These are phyloP conservation scores for Shiraia sp. DNA, from an alignment of 2,329 filamentous ascomycete genomes.

Conservation along the genomic window DNA sequence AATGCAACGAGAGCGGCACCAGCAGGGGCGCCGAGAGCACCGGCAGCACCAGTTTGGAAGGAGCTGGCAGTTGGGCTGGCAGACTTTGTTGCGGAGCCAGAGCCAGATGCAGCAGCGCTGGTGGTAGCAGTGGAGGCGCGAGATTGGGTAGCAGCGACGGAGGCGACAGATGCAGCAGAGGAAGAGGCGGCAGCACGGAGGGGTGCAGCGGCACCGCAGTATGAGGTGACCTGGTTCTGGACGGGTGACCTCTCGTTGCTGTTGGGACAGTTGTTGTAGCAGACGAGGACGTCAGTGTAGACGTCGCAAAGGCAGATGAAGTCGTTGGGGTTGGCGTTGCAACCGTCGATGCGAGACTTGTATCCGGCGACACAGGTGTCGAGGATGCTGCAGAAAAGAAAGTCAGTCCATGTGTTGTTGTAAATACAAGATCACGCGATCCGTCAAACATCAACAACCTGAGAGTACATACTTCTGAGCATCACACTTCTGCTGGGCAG, in stretches of 20 bases:
- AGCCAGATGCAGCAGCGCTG: constrained; percentile 1
- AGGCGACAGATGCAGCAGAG: constrained; percentile 19
- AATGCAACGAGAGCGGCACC: constrained; percentile 33
- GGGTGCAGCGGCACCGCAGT: constrained; percentile 50
- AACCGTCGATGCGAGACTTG: constrained; percentile 48
- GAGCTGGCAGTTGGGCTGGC: constrained; percentile 11
- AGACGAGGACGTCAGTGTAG: constrained; percentile 58
- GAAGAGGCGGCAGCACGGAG: constrained; percentile 24
- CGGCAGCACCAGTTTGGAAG: constrained; percentile 1
- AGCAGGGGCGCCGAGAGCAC: constrained; percentile 10
- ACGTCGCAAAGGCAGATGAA: constrained; percentile 63
- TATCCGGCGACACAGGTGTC: constrained; percentile 52
- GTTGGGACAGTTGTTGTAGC: constrained; percentile 67
- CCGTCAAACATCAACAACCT: neutral
- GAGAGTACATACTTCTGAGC: constrained; percentile 43
- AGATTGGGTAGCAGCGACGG: constrained; percentile 23
- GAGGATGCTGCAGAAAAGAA: constrained; percentile 50
- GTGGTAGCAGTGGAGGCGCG: constrained; percentile 8
- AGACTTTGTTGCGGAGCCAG: constrained; percentile 4
- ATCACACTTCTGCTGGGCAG: constrained; percentile 44
- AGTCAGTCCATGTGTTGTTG: constrained; percentile 1
- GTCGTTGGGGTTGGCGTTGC: constrained; percentile 49
- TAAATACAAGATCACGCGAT: neutral
- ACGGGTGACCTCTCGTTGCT: constrained; percentile 43
- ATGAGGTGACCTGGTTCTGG: constrained; percentile 41